A percentile compares a stretch with the other conserved stretches of the same genome.
Evolutionary conservation across 1,284 basidiomycete species (phyloP).

Genomic region (Mycena sp.): DNA sequence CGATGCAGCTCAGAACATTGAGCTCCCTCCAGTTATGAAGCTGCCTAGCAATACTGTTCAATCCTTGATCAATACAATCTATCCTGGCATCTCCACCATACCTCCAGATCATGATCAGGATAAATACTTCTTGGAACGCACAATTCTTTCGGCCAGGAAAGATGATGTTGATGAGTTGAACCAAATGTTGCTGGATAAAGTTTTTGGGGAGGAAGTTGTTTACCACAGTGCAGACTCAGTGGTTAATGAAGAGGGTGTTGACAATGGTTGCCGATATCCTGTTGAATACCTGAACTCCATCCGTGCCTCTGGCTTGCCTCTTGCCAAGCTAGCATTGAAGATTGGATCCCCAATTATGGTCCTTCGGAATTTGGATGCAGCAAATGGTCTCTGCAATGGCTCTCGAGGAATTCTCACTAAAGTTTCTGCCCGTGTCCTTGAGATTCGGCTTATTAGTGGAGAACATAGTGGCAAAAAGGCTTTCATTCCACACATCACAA

Average conservation of each 20-base stretch:
- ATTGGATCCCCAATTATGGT: constrained; percentile 48
- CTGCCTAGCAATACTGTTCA: constrained; percentile 17
- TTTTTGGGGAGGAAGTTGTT: constrained; percentile 34
- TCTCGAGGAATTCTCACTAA: constrained; percentile 39
- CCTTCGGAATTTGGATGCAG: constrained; percentile 44
- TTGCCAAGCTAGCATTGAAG: constrained; percentile 43
- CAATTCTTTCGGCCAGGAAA: constrained; percentile 44
- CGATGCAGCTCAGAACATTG: not conserved
- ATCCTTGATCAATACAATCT: constrained; percentile 39
- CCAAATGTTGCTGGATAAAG: constrained; percentile 34
- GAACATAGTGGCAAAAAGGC: constrained; percentile 31
- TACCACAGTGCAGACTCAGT: constrained; percentile 41
- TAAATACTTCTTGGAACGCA: constrained; percentile 42
- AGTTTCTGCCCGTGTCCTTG: constrained; percentile 34
- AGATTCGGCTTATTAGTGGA: constrained; percentile 36
- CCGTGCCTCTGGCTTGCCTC: constrained; percentile 41
- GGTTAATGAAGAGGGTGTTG: constrained; percentile 29
- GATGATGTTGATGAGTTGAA: constrained; percentile 47
- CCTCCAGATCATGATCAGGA: constrained; percentile 4
- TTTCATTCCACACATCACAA: constrained; percentile 7
- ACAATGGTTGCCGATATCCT: constrained; percentile 25
- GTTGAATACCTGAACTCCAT: constrained; percentile 43
- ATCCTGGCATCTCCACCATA: constrained; percentile 33
- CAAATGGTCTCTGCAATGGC: constrained; percentile 50
- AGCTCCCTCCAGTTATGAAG: constrained; percentile 29